Conservation (phyloP, 805 yeast genomes). For the Sugiyamaella floridensis region DNA sequence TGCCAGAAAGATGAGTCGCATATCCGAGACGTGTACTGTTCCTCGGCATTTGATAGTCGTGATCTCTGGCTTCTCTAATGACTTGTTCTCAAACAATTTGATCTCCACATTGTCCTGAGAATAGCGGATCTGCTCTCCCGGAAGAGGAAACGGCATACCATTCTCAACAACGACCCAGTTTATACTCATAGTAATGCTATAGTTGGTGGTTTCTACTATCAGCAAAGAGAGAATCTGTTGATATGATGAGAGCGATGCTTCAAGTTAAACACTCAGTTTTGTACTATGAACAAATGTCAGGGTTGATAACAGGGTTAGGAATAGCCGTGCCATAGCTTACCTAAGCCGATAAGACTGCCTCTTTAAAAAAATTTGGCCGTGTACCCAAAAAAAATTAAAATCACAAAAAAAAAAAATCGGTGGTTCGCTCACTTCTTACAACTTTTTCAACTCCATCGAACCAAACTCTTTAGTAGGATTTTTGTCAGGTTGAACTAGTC, state of each 20-base stretch:
- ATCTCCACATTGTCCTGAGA: background rate
- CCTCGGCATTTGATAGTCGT: background rate
- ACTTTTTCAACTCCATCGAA: background rate
- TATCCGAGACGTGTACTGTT: background rate
- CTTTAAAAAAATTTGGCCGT: background rate
- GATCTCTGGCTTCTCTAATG: background rate
- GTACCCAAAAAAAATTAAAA: background rate
- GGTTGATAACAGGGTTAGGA: too few relatives aligned
- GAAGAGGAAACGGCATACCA: conserved; percentile 16
- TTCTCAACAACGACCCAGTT: conserved; percentile 16
- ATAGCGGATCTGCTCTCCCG: conserved; percentile 14
- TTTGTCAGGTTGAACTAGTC: background rate
- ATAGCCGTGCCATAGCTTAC: background rate
- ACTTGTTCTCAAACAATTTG: background rate
- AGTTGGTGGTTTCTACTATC: too few relatives aligned
- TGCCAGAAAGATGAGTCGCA: conserved; percentile 13
- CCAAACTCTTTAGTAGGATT: background rate
- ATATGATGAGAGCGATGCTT: too few relatives aligned
- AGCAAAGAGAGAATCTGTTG: too few relatives aligned
- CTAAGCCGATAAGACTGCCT: background rate
- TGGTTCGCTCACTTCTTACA: background rate
- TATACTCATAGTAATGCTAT: conserved; percentile 16
- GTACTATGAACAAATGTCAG: too few relatives aligned
- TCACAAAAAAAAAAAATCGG: background rate
- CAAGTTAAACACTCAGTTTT: too few relatives aligned